Percentiles rank a stretch among this genome's conserved stretches.
Conservation (phyloP, 2,329 filamentous ascomycete genomes). For the Fusarium sp. region DNA sequence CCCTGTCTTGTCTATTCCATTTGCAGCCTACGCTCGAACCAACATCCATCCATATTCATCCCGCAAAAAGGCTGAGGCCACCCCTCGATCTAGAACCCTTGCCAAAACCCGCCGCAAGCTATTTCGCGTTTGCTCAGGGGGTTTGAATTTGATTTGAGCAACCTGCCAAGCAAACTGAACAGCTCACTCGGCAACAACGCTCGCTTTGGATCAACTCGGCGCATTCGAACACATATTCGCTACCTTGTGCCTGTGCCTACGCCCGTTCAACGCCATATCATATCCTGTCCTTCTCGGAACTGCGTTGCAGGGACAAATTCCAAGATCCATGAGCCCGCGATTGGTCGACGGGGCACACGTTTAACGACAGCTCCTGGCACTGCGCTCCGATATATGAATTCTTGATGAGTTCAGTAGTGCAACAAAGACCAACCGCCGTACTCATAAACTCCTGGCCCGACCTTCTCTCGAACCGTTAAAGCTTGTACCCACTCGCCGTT, state of each 20-base stretch:
- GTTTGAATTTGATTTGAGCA: conserved; percentile 32
- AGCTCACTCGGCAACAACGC: conserved; percentile 34
- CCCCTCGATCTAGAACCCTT: conserved; percentile 46
- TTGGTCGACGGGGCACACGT: conserved; percentile 40
- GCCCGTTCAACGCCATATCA: not conserved
- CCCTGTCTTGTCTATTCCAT: conserved; percentile 4
- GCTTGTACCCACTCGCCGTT: conserved; percentile 14
- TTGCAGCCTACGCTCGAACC: conserved; percentile 2
- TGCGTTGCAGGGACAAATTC: conserved; percentile 22
- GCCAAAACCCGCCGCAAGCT: conserved; percentile 38
- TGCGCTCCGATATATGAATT: conserved; percentile 35
- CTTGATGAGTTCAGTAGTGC: conserved; percentile 45
- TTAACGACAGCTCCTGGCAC: conserved; percentile 36
- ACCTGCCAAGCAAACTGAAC: conserved; percentile 36
- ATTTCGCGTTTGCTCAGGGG: conserved; percentile 48
- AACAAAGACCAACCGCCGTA: conserved; percentile 24
- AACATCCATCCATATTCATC: conserved; percentile 21
- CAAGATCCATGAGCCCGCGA: conserved; percentile 42
- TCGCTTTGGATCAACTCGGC: conserved; percentile 4
- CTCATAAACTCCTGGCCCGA: conserved; percentile 8
- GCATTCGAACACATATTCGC: conserved; percentile 10
- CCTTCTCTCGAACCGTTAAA: conserved; percentile 18
- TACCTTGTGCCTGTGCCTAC: not conserved
- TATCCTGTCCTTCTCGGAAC: not conserved
- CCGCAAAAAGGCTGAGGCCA: conserved; percentile 44